phyloP scores from a whole-genome alignment of 1,284 basidiomycete species.

The Bjerkandera adusta region DNA sequence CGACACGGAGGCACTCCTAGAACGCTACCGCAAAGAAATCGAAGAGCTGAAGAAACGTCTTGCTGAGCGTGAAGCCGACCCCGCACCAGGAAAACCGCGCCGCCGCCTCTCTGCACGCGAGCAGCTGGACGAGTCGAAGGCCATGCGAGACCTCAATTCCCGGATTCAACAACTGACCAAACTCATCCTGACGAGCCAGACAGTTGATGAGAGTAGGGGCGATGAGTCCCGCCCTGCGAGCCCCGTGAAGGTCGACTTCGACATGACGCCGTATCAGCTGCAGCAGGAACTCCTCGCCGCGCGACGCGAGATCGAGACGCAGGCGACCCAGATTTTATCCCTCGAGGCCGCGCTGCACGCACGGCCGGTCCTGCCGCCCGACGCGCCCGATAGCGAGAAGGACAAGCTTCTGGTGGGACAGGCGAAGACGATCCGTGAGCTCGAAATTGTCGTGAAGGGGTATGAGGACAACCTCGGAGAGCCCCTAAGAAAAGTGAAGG shows the following conservation, averaged over 20 bases:
- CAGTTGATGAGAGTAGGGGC: slow-evolving; percentile 64
- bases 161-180: slow-evolving; percentile 85
- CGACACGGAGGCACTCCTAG: slow-evolving; percentile 89
- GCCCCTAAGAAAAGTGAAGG: slow-evolving; percentile 67
- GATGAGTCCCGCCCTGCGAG: slow-evolving; percentile 74
- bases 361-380: slow-evolving; percentile 55
- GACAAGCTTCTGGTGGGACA: slow-evolving; percentile 70
- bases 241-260: slow-evolving; percentile 83
- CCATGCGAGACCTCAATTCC: slow-evolving; percentile 77
- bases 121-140: slow-evolving; percentile 77
- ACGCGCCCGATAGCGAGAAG: slow-evolving; percentile 66
- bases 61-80: slow-evolving; percentile 69
- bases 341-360: slow-evolving; percentile 69
- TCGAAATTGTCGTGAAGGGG: slow-evolving; percentile 66
- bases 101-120: slow-evolving; percentile 68
- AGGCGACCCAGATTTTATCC: slow-evolving; percentile 78
- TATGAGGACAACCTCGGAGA: slow-evolving; percentile 73
- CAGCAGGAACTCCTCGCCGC: slow-evolving; percentile 84
- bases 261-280: slow-evolving; percentile 82
- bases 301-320: slow-evolving; percentile 70
- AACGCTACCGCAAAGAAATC: slow-evolving; percentile 89
- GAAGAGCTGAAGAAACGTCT: slow-evolving; percentile 76
- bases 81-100: slow-evolving; percentile 47
- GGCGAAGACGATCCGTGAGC: slow-evolving; percentile 63
- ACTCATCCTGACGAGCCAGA: slow-evolving; percentile 83